Percentiles rank a stretch among this genome's conserved stretches.
These are phyloP conservation scores for Gossypium aridum DNA, from an alignment of 441 rosid genomes.

Conservation along the genomic window DNA sequence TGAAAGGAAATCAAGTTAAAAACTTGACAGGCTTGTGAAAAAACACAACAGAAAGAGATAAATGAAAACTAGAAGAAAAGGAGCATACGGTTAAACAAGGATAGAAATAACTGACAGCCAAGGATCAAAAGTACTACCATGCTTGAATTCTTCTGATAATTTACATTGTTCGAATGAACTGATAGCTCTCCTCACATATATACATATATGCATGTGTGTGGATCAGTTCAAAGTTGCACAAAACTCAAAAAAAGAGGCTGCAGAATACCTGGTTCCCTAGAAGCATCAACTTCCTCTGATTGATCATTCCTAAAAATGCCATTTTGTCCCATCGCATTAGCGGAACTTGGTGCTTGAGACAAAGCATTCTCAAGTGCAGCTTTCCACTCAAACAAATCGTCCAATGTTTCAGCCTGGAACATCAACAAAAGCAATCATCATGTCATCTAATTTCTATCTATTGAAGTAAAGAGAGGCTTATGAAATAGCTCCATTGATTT, in stretches of 20 bases:
- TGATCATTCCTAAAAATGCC: conserved; percentile 74
- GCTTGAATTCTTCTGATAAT: background rate
- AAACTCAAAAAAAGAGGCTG: background rate
- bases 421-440: conserved; percentile 13
- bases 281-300: conserved; percentile 44
- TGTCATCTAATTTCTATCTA: background rate
- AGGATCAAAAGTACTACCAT: background rate
- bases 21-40: background rate
- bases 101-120: background rate
- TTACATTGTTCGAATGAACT: background rate
- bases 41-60: background rate
- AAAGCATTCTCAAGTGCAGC: conserved; percentile 87
- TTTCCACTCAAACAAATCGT: conserved; percentile 94
- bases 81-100: background rate
- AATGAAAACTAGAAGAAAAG: background rate
- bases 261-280: conserved; percentile 54
- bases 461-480: background rate
- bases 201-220: no score
- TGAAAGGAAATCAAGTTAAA: background rate
- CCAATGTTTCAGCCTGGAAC: conserved; percentile 85
- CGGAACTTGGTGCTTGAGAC: conserved; percentile 80
- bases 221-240: background rate
- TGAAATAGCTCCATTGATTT: background rate
- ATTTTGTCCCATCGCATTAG: conserved; percentile 76
- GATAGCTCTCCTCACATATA: background rate